These are phyloP conservation scores for Ophiostoma quercus DNA, from an alignment of 2,329 filamentous ascomycete species.

Conservation along the genomic window DNA sequence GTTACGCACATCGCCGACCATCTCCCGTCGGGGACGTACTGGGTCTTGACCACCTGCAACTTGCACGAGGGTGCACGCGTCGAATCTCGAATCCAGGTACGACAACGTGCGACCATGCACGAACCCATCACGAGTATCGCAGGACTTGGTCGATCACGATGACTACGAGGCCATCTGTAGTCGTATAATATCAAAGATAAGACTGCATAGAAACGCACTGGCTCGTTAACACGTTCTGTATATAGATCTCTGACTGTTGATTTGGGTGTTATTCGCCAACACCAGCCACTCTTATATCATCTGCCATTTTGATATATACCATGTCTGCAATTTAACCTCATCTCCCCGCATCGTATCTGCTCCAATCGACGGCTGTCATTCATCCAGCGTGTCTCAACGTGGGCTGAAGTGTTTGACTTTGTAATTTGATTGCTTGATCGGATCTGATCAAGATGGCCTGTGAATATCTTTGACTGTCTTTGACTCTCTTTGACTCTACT, in stretches of 20 bases:
- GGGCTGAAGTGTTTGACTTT: background rate
- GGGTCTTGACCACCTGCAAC: no score
- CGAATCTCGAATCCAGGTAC: background rate
- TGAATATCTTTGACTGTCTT: no score
- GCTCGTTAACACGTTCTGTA: no score
- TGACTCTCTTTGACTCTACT: no score
- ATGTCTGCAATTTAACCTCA: background rate
- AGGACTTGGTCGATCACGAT: no score
- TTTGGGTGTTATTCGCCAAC: no score
- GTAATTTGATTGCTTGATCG: no score
- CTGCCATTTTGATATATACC: background rate
- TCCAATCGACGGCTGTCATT: constrained; percentile 4
- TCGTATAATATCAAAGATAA: no score
- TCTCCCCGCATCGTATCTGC: background rate
- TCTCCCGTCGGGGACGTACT: background rate
- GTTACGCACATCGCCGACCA: constrained; percentile 13
- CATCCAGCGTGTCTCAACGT: background rate
- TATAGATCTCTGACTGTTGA: no score
- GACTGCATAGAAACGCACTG: no score
- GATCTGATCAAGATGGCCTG: background rate
- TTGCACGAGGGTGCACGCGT: background rate
- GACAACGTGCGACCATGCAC: background rate
- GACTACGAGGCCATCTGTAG: no score
- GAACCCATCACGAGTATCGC: background rate
- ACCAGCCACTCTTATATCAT: no score